phyloP scores from a whole-genome alignment of 352 stramenopile genomes.

The Phytophthora citricola region DNA sequence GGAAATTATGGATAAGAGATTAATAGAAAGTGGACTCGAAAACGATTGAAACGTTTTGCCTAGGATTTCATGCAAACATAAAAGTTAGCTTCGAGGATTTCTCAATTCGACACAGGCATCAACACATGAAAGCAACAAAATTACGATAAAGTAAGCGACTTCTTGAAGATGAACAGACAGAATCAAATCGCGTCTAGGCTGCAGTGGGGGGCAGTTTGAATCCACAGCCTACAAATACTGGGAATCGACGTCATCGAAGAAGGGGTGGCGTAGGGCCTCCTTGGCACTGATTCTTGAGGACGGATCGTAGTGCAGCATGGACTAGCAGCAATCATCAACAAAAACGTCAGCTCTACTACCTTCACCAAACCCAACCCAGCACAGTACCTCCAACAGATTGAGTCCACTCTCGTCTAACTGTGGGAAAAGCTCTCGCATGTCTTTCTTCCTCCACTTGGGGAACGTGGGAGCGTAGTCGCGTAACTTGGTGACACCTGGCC shows the following conservation, averaged over 20 bases:
- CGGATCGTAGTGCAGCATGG: constrained; percentile 82
- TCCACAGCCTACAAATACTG: constrained; percentile 60
- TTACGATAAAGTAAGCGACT: constrained; percentile 35
- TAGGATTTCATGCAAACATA: too few relatives aligned
- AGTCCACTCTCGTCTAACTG: constrained; percentile 64
- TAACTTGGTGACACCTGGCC: constrained; percentile 96
- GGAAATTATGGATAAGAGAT: too few relatives aligned
- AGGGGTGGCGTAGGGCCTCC: constrained; percentile 84
- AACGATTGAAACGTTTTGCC: too few relatives aligned
- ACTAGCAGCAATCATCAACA: constrained; percentile 30
- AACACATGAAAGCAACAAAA: constrained; percentile 5
- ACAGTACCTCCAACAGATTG: constrained; percentile 66
- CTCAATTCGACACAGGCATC: not conserved
- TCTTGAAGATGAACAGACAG: constrained; percentile 26
- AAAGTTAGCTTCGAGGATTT: too few relatives aligned
- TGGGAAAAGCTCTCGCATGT: constrained; percentile 70
- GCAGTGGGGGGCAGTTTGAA: not conserved
- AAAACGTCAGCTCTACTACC: constrained; percentile 3
- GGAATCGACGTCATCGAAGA: constrained; percentile 83
- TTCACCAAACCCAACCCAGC: not conserved
- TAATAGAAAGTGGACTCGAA: too few relatives aligned
- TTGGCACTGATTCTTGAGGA: constrained; percentile 79
- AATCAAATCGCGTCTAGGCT: constrained; percentile 5
- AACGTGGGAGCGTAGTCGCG: constrained; percentile 96
- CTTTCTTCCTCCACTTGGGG: constrained; percentile 95